Evolutionary conservation across 805 yeast species (phyloP), one percentile per base, ranked within the genome.

Genomic region (Candida boidinii): DNA sequence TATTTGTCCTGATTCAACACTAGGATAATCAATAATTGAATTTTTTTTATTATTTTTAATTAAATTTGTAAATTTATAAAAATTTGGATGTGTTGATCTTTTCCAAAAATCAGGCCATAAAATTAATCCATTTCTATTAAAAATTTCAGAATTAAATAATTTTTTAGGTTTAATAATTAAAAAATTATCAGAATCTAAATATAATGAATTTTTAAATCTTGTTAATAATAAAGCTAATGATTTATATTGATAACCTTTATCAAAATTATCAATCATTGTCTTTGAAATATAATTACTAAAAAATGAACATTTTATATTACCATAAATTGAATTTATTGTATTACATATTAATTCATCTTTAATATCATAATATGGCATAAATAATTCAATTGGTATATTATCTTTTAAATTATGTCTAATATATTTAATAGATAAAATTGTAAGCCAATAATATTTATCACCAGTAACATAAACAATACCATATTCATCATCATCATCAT

Each of bases 71-170:
- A 77, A 66, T 13, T 36, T 24, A 42, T 68, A 73, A 48, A 51
- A 76, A 29, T 54, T 56, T 16, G 82, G 83, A 39, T 67, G 62
- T 5, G 81, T 74, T 7, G 82, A 72, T 43, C 83, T 57, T 14
- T 74, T 68, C 83, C 83, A 76, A 24, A 72, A 71, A 49, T 76
- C 82, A 5, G 83, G 83, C 82, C 83, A 76, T 12, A 72, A 43
- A 8, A 76, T 59, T 49, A 76, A 54, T 1, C 75, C 72, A 22
- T 58, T 57, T 10, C 58, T 54, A 30, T 50, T 45, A 53, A 56
- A 75, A 17, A 67, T 58, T 12, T 58, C 53, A 1, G 70, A 58
- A 4, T 55, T 53, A 34, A 76, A 68, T 23, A 77, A 57, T 33
- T 65, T 70, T 10, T 27, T 18, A 21, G 63, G 48, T 41, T 53